Evolutionary conservation across 352 stramenopile species (phyloP).

Genomic region (Globisporangium yorkense): DNA sequence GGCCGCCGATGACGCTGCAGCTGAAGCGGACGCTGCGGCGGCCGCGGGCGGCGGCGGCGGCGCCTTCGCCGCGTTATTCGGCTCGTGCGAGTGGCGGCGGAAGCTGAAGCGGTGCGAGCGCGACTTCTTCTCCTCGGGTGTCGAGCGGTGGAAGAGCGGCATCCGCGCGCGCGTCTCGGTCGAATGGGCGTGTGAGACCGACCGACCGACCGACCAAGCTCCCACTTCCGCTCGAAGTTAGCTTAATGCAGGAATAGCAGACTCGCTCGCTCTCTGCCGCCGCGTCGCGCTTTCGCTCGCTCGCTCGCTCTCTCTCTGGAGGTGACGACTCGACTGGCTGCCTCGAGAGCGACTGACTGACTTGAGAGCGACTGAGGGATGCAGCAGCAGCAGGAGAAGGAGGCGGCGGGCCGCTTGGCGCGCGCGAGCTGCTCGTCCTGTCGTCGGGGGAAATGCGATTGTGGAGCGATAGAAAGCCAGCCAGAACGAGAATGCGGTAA

Average conservation of each 20-base stretch:
- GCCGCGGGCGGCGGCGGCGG: background rate
- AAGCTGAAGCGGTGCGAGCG: conserved; percentile 64
- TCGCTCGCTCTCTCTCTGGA: background rate
- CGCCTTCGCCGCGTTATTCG: conserved; percentile 5
- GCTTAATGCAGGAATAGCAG: background rate
- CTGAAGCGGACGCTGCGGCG: background rate
- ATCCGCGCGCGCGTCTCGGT: conserved; percentile 17
- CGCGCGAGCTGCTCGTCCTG: too few species aligned
- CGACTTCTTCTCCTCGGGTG: conserved; percentile 29
- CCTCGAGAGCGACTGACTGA: background rate
- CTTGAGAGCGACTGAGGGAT: background rate
- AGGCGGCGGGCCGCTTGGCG: background rate
- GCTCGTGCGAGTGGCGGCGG: conserved; percentile 47
- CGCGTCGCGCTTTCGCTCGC: conserved; percentile 1
- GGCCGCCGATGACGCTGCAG: background rate
- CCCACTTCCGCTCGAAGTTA: background rate
- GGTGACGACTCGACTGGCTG: background rate
- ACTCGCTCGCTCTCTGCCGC: conserved; percentile 3
- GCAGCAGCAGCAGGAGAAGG: background rate
- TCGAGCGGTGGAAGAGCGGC: conserved; percentile 58
- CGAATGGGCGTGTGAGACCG: background rate
- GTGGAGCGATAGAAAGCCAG: background rate
- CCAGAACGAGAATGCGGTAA: background rate
- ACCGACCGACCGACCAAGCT: background rate
- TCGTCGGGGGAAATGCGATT: too few species aligned